These are phyloP conservation scores for Wickerhamomyces sp. DNA, from an alignment of 1,139 yeast genomes.

Conservation along the genomic window DNA sequence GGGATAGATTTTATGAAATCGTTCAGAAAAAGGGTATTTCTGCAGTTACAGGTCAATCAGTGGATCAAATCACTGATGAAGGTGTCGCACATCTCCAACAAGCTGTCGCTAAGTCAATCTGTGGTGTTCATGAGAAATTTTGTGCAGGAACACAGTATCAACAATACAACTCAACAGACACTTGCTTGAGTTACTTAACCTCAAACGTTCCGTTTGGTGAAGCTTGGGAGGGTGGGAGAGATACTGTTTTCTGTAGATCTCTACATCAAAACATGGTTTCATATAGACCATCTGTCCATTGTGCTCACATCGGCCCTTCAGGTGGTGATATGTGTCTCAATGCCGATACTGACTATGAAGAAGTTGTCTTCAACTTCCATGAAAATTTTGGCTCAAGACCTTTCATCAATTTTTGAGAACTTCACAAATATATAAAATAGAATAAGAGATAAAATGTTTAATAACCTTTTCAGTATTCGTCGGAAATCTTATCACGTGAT, in stretches of 20 bases:
- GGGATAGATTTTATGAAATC: slow-evolving; percentile 9
- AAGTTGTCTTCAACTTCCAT: slow-evolving; percentile 6
- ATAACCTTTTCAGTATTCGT: too few species aligned
- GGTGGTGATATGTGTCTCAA: slow-evolving; percentile 25
- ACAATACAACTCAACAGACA: slow-evolving; percentile 12
- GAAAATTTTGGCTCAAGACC: not conserved
- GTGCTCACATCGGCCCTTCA: slow-evolving; percentile 22
- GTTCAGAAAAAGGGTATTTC: slow-evolving; percentile 4
- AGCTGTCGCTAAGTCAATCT: slow-evolving; percentile 14
- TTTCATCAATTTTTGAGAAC: not conserved
- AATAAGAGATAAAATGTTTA: not conserved
- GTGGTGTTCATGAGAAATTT: slow-evolving; percentile 15
- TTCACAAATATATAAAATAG: too few species aligned
- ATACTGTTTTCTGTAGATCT: slow-evolving; percentile 23
- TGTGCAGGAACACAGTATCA: slow-evolving; percentile 12
- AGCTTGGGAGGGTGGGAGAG: slow-evolving; percentile 23
- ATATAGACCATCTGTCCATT: slow-evolving; percentile 21
- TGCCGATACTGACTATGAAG: slow-evolving; percentile 11
- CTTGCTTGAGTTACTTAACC: slow-evolving; percentile 11
- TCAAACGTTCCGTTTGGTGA: slow-evolving; percentile 14
- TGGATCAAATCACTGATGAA: not conserved
- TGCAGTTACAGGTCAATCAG: slow-evolving; percentile 1
- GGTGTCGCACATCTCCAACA: not conserved
- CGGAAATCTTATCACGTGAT: slow-evolving; percentile 1
- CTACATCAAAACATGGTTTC: slow-evolving; percentile 22